These are phyloP conservation scores for Nakazawaea holstii DNA, from an alignment of 805 yeast species.

Conservation along the genomic window DNA sequence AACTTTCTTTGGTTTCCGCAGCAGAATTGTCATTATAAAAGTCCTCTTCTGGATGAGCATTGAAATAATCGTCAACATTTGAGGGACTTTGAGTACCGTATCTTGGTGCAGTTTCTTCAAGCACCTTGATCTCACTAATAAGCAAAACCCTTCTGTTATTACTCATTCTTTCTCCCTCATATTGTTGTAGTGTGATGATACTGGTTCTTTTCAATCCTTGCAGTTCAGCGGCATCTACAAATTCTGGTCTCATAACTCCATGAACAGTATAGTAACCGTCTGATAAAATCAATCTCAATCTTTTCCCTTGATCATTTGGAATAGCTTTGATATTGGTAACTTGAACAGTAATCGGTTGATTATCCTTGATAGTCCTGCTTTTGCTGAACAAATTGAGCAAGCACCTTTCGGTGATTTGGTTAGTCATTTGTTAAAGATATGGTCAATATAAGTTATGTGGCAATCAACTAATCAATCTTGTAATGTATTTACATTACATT, in stretches of 20 bases:
- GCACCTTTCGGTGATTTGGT: constrained; percentile 3
- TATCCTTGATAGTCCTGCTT: constrained; percentile 13
- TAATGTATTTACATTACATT: too few relatives aligned
- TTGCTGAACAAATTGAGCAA: constrained; percentile 16
- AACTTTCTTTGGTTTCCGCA: constrained; percentile 8
- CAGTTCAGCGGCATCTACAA: constrained; percentile 35
- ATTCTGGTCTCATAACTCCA: constrained; percentile 46
- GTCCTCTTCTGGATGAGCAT: constrained; percentile 53
- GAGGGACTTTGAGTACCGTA: constrained; percentile 31
- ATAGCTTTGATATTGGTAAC: constrained; percentile 30
- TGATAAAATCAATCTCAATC: constrained; percentile 41
- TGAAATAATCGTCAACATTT: constrained; percentile 52
- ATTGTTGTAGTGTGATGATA: constrained; percentile 35
- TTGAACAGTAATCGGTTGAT: constrained; percentile 28
- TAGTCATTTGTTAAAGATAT: neutral
- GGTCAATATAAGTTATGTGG: neutral
- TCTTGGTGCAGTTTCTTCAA: constrained; percentile 31
- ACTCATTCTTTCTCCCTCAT: constrained; percentile 36
- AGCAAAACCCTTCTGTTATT: constrained; percentile 43
- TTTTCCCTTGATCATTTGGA: constrained; percentile 33
- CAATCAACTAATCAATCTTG: neutral
- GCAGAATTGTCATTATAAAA: constrained; percentile 7
- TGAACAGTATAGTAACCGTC: constrained; percentile 49
- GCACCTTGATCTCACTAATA: constrained; percentile 40
- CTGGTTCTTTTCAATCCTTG: constrained; percentile 41